phyloP scores from a whole-genome alignment of 1,284 basidiomycete genomes.

The Leccinum colubrinum region DNA sequence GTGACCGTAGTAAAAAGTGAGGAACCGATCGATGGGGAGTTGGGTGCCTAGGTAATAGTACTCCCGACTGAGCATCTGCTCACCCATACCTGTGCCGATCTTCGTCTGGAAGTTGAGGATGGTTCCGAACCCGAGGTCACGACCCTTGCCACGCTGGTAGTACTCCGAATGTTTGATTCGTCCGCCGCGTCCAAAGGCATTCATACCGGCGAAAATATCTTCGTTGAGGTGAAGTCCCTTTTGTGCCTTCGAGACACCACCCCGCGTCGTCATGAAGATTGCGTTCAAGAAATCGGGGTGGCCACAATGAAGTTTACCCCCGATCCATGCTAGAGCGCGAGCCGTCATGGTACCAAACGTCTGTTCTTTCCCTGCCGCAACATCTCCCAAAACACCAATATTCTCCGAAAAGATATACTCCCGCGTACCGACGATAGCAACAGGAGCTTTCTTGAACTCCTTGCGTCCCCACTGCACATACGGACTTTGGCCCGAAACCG shows the following conservation, averaged over 20 bases:
- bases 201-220: conserved; percentile 99
- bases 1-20: conserved; percentile 99
- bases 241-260: conserved; percentile 98
- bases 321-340: conserved; percentile 94
- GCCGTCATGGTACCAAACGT: conserved; percentile 96
- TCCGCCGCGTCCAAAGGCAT: conserved; percentile 95
- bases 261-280: conserved; percentile 97
- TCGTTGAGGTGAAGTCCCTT: conserved; percentile 99
- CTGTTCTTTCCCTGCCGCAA: conserved; percentile 99
- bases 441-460: conserved; percentile 88
- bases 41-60: conserved; percentile 99
- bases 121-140: conserved; percentile 99
- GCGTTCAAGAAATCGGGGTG: conserved; percentile 99
- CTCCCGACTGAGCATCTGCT: conserved; percentile 99
- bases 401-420: conserved; percentile 99
- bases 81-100: conserved; percentile 99
- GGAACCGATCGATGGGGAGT: conserved; percentile 95
- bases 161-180: conserved; percentile 99
- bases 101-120: conserved; percentile 99
- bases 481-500: conserved; percentile 88
- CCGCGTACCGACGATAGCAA: conserved; percentile 97
- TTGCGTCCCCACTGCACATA: conserved; percentile 94
- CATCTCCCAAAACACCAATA: conserved; percentile 98
- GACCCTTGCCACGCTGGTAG: conserved; percentile 98
- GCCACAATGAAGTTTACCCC: conserved; percentile 98